phyloP scores from a whole-genome alignment of 192 early-diverging fungal genomes.

The Backusella australiensis region DNA sequence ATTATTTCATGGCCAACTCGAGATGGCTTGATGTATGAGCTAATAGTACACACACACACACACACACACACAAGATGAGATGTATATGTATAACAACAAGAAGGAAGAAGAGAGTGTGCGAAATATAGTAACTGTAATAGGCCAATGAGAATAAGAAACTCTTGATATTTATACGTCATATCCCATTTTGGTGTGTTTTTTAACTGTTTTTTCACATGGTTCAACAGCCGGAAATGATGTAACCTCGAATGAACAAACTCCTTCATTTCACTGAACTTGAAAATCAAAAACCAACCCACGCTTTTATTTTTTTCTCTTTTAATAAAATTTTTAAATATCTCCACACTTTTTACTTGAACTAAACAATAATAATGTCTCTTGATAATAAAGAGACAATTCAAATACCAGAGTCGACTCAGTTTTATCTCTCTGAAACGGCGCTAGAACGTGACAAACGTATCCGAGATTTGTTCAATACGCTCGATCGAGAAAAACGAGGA shows the following conservation, averaged over 20 bases:
- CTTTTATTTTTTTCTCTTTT: background rate
- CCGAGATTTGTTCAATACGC: slow-evolving; percentile 27
- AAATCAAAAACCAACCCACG: background rate
- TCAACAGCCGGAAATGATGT: background rate
- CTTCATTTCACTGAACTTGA: background rate
- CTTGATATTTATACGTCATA: background rate
- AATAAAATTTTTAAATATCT: background rate
- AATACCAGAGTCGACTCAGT: slow-evolving; percentile 8
- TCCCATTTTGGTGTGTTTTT: background rate
- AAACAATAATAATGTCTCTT: background rate
- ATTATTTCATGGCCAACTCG: background rate
- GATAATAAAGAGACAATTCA: background rate
- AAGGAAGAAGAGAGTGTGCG: background rate
- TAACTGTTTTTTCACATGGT: background rate
- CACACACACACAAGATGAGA: too few species aligned
- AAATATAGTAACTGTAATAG: background rate
- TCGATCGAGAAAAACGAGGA: slow-evolving; percentile 28
- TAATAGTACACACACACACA: too few species aligned
- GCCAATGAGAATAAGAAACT: background rate
- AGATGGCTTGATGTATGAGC: too few species aligned
- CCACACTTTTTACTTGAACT: background rate
- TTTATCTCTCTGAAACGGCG: slow-evolving; percentile 30
- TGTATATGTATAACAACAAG: too few species aligned
- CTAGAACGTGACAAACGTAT: slow-evolving; percentile 26
- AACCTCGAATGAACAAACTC: background rate